phyloP scores from a whole-genome alignment of 2,329 filamentous ascomycete species.

The Aspergillus unguis region DNA sequence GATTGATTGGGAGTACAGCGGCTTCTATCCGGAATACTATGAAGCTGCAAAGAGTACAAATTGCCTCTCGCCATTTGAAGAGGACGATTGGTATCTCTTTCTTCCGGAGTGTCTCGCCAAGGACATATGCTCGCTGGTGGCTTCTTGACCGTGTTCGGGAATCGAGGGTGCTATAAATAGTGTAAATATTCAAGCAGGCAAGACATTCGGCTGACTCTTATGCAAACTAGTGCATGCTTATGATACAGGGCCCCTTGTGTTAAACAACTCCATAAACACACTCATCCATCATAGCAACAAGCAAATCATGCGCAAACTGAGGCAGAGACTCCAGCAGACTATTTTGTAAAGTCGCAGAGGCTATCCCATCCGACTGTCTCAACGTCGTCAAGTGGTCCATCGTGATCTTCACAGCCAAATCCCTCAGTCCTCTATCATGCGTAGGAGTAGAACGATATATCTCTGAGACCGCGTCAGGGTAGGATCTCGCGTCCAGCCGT shows the following conservation, averaged over 20 bases:
- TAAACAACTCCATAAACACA: too few species aligned
- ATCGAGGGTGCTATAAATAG: slow-evolving; percentile 15
- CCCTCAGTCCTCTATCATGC: background rate
- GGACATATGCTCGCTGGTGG: slow-evolving; percentile 23
- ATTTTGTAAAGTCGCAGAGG: background rate
- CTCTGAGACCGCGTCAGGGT: background rate
- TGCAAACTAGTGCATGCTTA: too few species aligned
- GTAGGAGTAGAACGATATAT: background rate
- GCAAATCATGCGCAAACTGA: too few species aligned
- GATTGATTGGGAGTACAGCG: slow-evolving; percentile 28
- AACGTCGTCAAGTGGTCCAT: background rate
- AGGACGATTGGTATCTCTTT: slow-evolving; percentile 25
- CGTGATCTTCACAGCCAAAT: background rate
- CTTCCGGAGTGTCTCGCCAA: slow-evolving; percentile 22
- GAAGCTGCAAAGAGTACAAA: slow-evolving; percentile 24
- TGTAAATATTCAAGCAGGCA: too few species aligned
- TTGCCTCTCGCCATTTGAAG: slow-evolving; percentile 18
- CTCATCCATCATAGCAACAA: too few species aligned
- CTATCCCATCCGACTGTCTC: background rate
- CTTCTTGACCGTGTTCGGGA: slow-evolving; percentile 24
- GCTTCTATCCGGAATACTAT: slow-evolving; percentile 28
- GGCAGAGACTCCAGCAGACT: too few species aligned
- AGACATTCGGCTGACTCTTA: too few species aligned
- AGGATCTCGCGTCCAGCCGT: too few species aligned
- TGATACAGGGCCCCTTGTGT: too few species aligned